phyloP scores from a whole-genome alignment of 2,329 filamentous ascomycete species.

The Nannizzia gypsea region DNA sequence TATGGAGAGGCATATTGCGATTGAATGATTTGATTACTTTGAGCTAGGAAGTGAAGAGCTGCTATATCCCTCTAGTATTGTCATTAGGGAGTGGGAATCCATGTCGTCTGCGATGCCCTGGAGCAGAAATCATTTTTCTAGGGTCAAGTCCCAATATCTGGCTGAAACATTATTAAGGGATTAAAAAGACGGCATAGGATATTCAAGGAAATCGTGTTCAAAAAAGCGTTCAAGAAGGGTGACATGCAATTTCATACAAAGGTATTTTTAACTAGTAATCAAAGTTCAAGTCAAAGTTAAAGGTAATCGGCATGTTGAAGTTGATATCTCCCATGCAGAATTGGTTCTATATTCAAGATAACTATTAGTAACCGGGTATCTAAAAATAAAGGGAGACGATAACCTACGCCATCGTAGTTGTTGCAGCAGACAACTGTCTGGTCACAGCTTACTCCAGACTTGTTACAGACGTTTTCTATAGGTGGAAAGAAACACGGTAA shows the following conservation, averaged over 20 bases:
- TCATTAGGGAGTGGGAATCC: not conserved
- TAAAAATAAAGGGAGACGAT: not conserved
- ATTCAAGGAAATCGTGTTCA: not conserved
- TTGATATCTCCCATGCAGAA: conserved; percentile 14
- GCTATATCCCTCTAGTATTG: not conserved
- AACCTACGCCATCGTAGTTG: not conserved
- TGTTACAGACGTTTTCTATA: not conserved
- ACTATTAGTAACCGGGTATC: not conserved
- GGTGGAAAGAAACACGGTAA: not conserved
- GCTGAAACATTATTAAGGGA: not conserved
- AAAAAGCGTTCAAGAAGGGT: not conserved
- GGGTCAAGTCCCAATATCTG: not conserved
- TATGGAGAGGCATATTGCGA: not conserved
- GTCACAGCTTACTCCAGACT: not conserved
- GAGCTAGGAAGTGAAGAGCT: not conserved
- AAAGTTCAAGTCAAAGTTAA: conserved; percentile 11
- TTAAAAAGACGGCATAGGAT: not conserved
- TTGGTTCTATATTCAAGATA: conserved; percentile 9
- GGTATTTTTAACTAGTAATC: not conserved
- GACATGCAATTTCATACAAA: not conserved
- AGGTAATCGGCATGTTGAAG: conserved; percentile 15
- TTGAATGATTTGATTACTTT: not conserved
- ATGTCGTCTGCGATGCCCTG: not conserved
- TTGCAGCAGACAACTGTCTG: conserved; percentile 1
- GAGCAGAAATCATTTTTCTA: not conserved